These are phyloP conservation scores for Cordyceps cicadae DNA, from an alignment of 2,329 filamentous ascomycete genomes.

Conservation along the genomic window DNA sequence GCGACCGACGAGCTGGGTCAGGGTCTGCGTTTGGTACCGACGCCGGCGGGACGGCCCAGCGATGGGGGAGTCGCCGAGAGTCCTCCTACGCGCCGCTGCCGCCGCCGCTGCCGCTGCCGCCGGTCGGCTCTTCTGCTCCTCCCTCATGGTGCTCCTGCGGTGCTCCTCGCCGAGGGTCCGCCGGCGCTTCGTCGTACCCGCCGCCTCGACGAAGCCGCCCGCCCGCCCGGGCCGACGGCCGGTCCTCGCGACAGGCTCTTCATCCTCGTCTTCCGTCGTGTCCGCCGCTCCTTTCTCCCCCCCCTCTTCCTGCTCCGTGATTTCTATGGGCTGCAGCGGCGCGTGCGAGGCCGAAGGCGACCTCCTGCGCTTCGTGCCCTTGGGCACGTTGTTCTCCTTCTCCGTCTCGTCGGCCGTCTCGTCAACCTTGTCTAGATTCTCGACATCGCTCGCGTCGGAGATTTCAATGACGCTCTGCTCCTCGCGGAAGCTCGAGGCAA, in stretches of 20 bases:
- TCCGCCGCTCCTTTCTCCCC: constrained; percentile 18
- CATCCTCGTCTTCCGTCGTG: constrained; percentile 13
- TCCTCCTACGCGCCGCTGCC: constrained; percentile 14
- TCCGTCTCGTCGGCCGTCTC: constrained; percentile 1
- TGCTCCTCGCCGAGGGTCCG: constrained; percentile 21
- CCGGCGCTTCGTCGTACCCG: constrained; percentile 18
- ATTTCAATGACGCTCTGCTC: constrained; percentile 19
- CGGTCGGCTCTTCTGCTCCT: background rate
- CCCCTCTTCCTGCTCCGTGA: constrained; percentile 11
- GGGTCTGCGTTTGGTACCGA: constrained; percentile 33
- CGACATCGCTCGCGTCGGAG: constrained; percentile 14
- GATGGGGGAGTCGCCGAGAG: constrained; percentile 11
- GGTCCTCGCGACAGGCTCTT: background rate
- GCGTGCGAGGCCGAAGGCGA: background rate
- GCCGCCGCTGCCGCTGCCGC: background rate
- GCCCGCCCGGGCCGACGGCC: constrained; percentile 4
- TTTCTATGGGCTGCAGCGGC: background rate
- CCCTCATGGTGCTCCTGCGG: constrained; percentile 13
- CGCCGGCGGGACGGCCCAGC: constrained; percentile 13
- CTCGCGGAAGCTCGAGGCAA: constrained; percentile 28
- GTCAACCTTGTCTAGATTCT: background rate
- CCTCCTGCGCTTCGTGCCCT: background rate
- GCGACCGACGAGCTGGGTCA: constrained; percentile 31
- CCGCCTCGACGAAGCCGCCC: background rate
- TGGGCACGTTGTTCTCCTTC: constrained; percentile 15